These are phyloP conservation scores for Yamadazyma aaseri DNA, from an alignment of 1,139 yeast genomes.

Conservation along the genomic window DNA sequence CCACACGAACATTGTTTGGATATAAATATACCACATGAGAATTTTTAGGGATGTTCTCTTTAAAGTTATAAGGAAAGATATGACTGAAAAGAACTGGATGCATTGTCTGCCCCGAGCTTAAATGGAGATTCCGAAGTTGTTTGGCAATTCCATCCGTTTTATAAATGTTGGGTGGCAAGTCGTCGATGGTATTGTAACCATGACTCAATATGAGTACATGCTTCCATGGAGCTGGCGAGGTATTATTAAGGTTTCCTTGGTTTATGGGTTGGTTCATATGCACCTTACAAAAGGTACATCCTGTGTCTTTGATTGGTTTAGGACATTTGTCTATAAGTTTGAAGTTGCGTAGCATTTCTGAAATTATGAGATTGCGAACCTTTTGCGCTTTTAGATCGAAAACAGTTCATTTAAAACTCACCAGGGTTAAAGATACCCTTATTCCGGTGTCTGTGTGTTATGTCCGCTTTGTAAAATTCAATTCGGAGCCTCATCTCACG, in stretches of 20 bases:
- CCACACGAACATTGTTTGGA: constrained; percentile 52
- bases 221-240: constrained; percentile 53
- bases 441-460: no score
- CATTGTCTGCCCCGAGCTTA: constrained; percentile 22
- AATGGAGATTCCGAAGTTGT: constrained; percentile 3
- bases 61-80: constrained; percentile 19
- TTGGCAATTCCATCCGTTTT: constrained; percentile 30
- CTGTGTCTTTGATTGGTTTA: constrained; percentile 52
- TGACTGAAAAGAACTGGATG: constrained; percentile 57
- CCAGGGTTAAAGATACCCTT: no score
- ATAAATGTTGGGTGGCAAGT: constrained; percentile 63
- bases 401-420: no score
- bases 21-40: constrained; percentile 42
- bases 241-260: constrained; percentile 38
- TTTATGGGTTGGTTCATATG: constrained; percentile 48
- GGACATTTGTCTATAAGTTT: constrained; percentile 41
- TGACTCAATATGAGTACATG: constrained; percentile 55
- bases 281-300: constrained; percentile 61
- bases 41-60: neutral
- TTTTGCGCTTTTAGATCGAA: no score
- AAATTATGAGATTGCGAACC: neutral
- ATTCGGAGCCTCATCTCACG: no score
- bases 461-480: no score
- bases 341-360: constrained; percentile 2
- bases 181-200: constrained; percentile 24